Conservation (phyloP, 306 rosid genomes). For the Sicyos baderoa region DNA sequence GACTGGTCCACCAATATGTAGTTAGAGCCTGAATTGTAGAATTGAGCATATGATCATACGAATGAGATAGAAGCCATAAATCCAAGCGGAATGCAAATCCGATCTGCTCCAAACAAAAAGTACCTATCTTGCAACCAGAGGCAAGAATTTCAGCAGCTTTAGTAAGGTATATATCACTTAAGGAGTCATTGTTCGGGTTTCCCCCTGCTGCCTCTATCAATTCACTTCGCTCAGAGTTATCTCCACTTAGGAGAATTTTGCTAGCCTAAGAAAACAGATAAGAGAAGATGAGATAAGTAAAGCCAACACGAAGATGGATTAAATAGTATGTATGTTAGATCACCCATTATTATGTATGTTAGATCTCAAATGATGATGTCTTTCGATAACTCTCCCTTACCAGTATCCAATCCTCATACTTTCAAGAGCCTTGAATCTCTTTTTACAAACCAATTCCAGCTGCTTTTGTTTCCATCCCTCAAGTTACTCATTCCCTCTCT, state of each 20-base stretch:
- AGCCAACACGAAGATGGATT: constrained; percentile 12
- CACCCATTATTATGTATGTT: background rate
- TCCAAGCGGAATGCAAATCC: background rate
- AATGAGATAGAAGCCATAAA: constrained; percentile 11
- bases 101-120: constrained; percentile 1
- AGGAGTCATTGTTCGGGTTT: constrained; percentile 40
- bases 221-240: constrained; percentile 57
- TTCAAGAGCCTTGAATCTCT: background rate
- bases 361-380: background rate
- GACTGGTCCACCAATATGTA: background rate
- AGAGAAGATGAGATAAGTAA: constrained; percentile 21
- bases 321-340: background rate
- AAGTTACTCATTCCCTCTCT: background rate
- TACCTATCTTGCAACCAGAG: constrained; percentile 49
- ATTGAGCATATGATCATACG: background rate
- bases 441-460: background rate
- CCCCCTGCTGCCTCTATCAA: constrained; percentile 62
- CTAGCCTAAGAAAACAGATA: constrained; percentile 48
- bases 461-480: background rate
- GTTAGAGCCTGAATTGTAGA: background rate
- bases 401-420: background rate
- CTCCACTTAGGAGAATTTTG: constrained; percentile 51
- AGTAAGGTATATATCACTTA: constrained; percentile 54
- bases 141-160: constrained; percentile 47
- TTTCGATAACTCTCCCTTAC: background rate